Evolutionary conservation across 2,329 filamentous ascomycete species (phyloP).

Genomic region (Fusarium compactum): DNA sequence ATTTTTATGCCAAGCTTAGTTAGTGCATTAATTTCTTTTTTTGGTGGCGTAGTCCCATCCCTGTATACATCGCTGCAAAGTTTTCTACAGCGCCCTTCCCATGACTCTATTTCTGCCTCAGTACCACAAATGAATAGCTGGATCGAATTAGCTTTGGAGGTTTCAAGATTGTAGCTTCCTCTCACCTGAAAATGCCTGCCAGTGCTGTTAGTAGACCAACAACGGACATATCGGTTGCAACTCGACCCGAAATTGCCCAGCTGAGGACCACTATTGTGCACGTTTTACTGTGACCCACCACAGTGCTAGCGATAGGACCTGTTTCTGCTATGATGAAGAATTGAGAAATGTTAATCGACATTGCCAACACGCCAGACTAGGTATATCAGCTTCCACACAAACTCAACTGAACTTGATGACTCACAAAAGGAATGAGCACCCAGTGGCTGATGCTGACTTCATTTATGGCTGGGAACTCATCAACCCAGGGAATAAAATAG

Average conservation of each 20-base stretch:
- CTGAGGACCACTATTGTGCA: slow-evolving; percentile 70
- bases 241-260: slow-evolving; percentile 65
- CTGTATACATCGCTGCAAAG: too few relatives aligned
- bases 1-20: background rate
- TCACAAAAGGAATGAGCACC: slow-evolving; percentile 70
- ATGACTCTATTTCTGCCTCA: too few relatives aligned
- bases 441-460: slow-evolving; percentile 53
- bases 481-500: slow-evolving; percentile 74
- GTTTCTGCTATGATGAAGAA: slow-evolving; percentile 73
- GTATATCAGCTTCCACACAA: background rate
- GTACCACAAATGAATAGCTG: too few relatives aligned
- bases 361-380: slow-evolving; percentile 72
- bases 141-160: too few relatives aligned
- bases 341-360: slow-evolving; percentile 73
- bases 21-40: too few relatives aligned
- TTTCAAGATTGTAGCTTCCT: too few relatives aligned
- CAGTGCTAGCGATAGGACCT: slow-evolving; percentile 73
- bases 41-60: too few relatives aligned
- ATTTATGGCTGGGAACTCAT: slow-evolving; percentile 58
- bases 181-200: too few relatives aligned
- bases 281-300: slow-evolving; percentile 75
- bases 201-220: background rate
- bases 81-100: too few relatives aligned
- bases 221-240: background rate
- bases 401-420: slow-evolving; percentile 27